Percentiles rank a stretch among this genome's conserved stretches.
phyloP scores from a whole-genome alignment of 2,329 filamentous ascomycete species.

The Pseudogymnoascus sp. region DNA sequence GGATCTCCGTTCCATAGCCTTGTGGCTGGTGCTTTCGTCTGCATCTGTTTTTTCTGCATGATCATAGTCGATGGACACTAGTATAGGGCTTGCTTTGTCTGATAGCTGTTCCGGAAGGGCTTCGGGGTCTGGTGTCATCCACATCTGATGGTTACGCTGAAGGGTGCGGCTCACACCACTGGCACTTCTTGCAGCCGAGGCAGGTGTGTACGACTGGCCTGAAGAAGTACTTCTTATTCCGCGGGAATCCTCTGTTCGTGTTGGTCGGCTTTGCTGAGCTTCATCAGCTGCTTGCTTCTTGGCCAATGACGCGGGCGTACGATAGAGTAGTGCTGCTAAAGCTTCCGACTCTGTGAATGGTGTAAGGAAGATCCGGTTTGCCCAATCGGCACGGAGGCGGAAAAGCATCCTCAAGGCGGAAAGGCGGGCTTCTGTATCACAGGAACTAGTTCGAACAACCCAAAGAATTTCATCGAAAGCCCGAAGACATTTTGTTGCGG shows the following conservation, averaged over 20 bases:
- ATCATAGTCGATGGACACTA: constrained; percentile 20
- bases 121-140: constrained; percentile 49
- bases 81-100: constrained; percentile 25
- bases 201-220: constrained; percentile 19
- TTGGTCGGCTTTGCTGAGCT: constrained; percentile 30
- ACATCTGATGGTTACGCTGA: constrained; percentile 43
- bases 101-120: constrained; percentile 41
- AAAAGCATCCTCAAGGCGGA: constrained; percentile 73
- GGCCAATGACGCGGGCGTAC: constrained; percentile 47
- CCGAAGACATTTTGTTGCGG: constrained; percentile 54
- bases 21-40: constrained; percentile 9
- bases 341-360: constrained; percentile 63
- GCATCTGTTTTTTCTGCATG: constrained; percentile 1
- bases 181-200: constrained; percentile 27
- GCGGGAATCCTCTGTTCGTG: constrained; percentile 31
- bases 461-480: constrained; percentile 56
- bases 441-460: constrained; percentile 51
- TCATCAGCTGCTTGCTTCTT: constrained; percentile 34
- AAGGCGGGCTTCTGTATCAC: constrained; percentile 61
- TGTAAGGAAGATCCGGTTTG: constrained; percentile 66
- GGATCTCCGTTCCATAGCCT: neutral
- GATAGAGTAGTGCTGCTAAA: constrained; percentile 63
- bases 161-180: constrained; percentile 23
- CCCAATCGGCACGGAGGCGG: constrained; percentile 73
- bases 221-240: constrained; percentile 27